Percentiles rank a stretch among this genome's conserved stretches.
Conservation (phyloP, 371 early-diverging fungal genomes). For the Cokeromyces recurvatus region DNA sequence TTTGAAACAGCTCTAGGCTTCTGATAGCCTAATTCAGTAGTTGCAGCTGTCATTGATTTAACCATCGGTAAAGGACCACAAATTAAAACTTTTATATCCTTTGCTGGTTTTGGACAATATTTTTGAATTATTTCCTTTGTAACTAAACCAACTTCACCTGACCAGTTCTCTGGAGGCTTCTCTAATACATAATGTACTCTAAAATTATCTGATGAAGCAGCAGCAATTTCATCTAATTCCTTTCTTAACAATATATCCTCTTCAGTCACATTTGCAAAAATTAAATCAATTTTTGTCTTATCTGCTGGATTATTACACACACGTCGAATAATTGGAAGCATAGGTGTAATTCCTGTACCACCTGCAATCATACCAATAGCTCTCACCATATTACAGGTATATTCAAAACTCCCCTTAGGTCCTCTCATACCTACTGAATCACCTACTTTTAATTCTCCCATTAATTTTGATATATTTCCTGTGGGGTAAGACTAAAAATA, state of each 20-base stretch:
- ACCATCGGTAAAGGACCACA: constrained; percentile 90
- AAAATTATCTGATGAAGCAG: constrained; percentile 74
- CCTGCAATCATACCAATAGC: constrained; percentile 93
- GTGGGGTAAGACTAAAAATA: constrained; percentile 73
- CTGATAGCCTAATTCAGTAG: constrained; percentile 67
- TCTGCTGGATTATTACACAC: constrained; percentile 77
- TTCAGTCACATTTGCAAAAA: constrained; percentile 86
- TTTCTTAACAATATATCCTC: constrained; percentile 83
- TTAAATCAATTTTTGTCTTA: constrained; percentile 67
- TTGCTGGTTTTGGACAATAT: constrained; percentile 65
- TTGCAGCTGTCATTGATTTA: constrained; percentile 58
- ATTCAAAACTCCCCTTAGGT: constrained; percentile 89
- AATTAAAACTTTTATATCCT: constrained; percentile 79
- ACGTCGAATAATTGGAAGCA: constrained; percentile 83
- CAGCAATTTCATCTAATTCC: constrained; percentile 72
- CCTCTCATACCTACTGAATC: constrained; percentile 82
- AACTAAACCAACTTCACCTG: constrained; percentile 78
- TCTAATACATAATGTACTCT: constrained; percentile 81
- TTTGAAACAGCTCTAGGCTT: constrained; percentile 80
- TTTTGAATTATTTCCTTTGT: constrained; percentile 69
- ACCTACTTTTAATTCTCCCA: constrained; percentile 73
- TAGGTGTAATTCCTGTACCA: constrained; percentile 92
- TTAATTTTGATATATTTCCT: constrained; percentile 80
- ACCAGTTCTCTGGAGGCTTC: constrained; percentile 76
- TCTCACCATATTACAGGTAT: constrained; percentile 78